Base-by-base conservation (phyloP, 306 rosid genomes). In the Sicyos edulis region DNA sequence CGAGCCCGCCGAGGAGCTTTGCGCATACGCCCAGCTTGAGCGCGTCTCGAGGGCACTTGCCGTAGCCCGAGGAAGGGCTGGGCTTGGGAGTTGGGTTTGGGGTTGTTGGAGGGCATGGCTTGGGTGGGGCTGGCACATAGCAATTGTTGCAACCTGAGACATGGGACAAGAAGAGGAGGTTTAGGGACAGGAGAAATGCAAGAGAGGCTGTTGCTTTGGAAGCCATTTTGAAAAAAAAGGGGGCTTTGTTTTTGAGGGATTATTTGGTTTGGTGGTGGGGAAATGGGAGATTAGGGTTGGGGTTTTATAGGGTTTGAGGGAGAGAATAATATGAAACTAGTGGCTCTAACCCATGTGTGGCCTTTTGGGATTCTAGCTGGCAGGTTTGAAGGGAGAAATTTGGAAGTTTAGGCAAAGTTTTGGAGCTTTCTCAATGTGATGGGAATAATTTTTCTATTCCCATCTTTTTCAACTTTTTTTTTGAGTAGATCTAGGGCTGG, bases 11-110 rank as follows among this genome's bases (percentile, higher is more conserved):
- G 7, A 91, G 86, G 3, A 91, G 80, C 32, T 83, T 67, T 19
- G 88, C 93, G 20, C 96, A 91, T 0, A 89, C 80, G 0, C 91
- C 96, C 0, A 88, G 73, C 68, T 88, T 87, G 1, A 88, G 87
- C 37, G 91, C 74, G 44, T 91, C 91, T 45, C 72, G 80, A 0
- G 97, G 95, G 82, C 97, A 92, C 40, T 69, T 69, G 9, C 45
- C 59, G 16, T 69, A 16, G 73, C 10, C 0, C 4, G 73, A 24
- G 1, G 73, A 16, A 69, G 59, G 73, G 22, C 9, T 14, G 16
- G 73, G 70, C 8, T 16, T 16, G 2, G 70, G 11, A 0, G 4
- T 8, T 45, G 72, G 69, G 2, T 17, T 17, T 0, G 54, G 6
- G 1, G 0, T 2, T 10, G 0, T 2, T 10, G 71, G 71, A 65